These are phyloP conservation scores for Tephrocybe sp. DNA, from an alignment of 768 basidiomycete species.

Conservation along the genomic window DNA sequence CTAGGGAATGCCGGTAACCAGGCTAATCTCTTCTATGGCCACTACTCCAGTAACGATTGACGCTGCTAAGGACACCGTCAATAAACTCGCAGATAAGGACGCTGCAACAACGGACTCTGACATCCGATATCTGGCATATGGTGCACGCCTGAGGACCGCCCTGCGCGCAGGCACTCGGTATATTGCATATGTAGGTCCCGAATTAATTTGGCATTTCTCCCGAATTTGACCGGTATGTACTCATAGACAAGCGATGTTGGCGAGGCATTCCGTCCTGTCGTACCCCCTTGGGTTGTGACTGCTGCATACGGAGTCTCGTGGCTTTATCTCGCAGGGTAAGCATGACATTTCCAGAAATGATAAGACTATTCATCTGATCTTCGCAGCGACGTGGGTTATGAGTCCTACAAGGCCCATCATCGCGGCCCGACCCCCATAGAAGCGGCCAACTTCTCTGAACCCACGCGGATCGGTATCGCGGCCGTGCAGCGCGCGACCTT, in stretches of 20 bases:
- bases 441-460: slow-evolving; percentile 69
- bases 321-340: slow-evolving; percentile 68
- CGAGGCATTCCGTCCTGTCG: slow-evolving; percentile 81
- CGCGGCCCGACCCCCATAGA: slow-evolving; percentile 67
- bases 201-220: slow-evolving; percentile 6
- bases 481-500: slow-evolving; percentile 78
- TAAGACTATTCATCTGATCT: not conserved
- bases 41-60: slow-evolving; percentile 35
- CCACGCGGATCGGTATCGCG: slow-evolving; percentile 64
- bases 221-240: slow-evolving; percentile 16
- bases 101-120: slow-evolving; percentile 69
- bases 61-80: slow-evolving; percentile 48
- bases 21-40: slow-evolving; percentile 30
- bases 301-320: slow-evolving; percentile 83
- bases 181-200: slow-evolving; percentile 65
- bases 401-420: slow-evolving; percentile 75
- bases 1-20: no score
- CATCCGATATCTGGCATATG: slow-evolving; percentile 74
- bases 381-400: slow-evolving; percentile 71
- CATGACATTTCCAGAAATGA: slow-evolving; percentile 4
- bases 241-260: slow-evolving; percentile 77
- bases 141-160: slow-evolving; percentile 74
- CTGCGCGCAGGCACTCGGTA: slow-evolving; percentile 70
- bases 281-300: slow-evolving; percentile 67
- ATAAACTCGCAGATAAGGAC: slow-evolving; percentile 61